Percentiles rank a stretch among this genome's conserved stretches.
Evolutionary conservation across 2,329 filamentous ascomycete genomes (phyloP).

Genomic region (Sporothrix inflata): DNA sequence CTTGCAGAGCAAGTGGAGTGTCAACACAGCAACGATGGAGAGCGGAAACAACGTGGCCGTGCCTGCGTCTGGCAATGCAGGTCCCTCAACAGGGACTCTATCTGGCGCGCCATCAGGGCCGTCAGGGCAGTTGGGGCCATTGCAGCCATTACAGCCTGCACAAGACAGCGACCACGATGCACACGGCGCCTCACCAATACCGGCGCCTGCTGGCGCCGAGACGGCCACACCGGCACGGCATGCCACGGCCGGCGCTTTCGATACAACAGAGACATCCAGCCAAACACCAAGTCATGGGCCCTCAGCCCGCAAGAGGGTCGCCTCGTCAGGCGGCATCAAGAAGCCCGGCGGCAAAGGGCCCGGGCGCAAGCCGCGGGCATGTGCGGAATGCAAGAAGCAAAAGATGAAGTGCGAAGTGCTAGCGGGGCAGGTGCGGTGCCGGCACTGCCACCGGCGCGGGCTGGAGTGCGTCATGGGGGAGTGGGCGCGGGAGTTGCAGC

Average conservation of each 20-base stretch:
- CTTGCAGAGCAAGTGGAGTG: not conserved
- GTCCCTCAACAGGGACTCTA: not conserved
- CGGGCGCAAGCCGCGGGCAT: constrained; percentile 32
- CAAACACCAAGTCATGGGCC: not conserved
- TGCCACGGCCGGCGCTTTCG: not conserved
- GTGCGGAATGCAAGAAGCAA: constrained; percentile 51
- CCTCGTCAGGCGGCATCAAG: not conserved
- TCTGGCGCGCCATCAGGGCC: not conserved
- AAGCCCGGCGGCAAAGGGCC: not conserved
- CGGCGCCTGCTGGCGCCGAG: not conserved
- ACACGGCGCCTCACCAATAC: not conserved
- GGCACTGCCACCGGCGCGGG: constrained; percentile 48
- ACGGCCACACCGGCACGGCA: not conserved
- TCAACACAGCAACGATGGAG: not conserved
- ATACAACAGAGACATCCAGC: not conserved
- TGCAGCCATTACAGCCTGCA: not conserved
- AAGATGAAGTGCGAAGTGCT: constrained; percentile 53
- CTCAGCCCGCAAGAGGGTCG: not conserved
- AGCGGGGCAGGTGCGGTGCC: constrained; percentile 46
- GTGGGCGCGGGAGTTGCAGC: not conserved
- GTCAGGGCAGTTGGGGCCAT: not conserved
- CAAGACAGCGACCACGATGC: not conserved
- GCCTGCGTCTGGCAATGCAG: not conserved
- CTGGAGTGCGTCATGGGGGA: constrained; percentile 44
- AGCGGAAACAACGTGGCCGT: not conserved